Percentiles rank a stretch among this genome's conserved stretches.
phyloP scores from a whole-genome alignment of 2,329 filamentous ascomycete species.

The Aureobasidium leucospermi region DNA sequence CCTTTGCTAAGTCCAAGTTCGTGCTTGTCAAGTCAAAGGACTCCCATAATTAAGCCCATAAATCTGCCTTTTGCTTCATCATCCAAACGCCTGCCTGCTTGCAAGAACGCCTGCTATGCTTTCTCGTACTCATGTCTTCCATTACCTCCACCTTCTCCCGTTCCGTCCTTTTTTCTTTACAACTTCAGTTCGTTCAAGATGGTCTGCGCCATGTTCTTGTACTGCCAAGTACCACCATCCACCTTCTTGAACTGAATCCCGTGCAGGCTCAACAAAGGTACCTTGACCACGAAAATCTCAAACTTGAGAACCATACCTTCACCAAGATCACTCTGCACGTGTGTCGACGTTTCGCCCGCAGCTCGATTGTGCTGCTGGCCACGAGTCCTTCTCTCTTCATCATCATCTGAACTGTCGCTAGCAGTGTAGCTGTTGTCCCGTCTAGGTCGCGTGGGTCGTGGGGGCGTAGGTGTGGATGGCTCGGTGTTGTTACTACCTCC shows the following conservation, averaged over 20 bases:
- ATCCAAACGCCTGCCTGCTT: constrained; percentile 5
- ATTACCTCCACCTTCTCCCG: constrained; percentile 1
- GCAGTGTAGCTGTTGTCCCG: constrained; percentile 66
- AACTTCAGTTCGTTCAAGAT: constrained; percentile 82
- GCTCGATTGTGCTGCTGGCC: constrained; percentile 35
- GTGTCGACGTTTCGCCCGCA: constrained; percentile 82
- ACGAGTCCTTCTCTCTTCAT: constrained; percentile 17
- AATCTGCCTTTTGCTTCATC: constrained; percentile 8
- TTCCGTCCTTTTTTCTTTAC: constrained; percentile 30
- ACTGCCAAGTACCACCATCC: constrained; percentile 93
- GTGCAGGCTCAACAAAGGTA: constrained; percentile 83
- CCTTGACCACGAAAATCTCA: constrained; percentile 96
- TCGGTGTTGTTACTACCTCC: constrained; percentile 54
- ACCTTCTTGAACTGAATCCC: constrained; percentile 98
- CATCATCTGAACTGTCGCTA: constrained; percentile 60
- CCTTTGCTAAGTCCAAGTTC: neutral
- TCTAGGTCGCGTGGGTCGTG: constrained; percentile 39
- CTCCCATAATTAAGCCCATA: constrained; percentile 3
- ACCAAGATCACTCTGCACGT: constrained; percentile 83
- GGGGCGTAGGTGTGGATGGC: constrained; percentile 58
- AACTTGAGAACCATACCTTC: constrained; percentile 80
- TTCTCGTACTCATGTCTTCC: neutral
- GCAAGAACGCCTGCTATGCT: constrained; percentile 4
- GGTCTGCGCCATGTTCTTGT: constrained; percentile 95
- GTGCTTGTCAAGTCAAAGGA: neutral